A percentile compares a stretch with the other conserved stretches of the same genome.
Evolutionary conservation across 495 filamentous ascomycete species (phyloP).

Genomic region (Penicillium cinerascens): DNA sequence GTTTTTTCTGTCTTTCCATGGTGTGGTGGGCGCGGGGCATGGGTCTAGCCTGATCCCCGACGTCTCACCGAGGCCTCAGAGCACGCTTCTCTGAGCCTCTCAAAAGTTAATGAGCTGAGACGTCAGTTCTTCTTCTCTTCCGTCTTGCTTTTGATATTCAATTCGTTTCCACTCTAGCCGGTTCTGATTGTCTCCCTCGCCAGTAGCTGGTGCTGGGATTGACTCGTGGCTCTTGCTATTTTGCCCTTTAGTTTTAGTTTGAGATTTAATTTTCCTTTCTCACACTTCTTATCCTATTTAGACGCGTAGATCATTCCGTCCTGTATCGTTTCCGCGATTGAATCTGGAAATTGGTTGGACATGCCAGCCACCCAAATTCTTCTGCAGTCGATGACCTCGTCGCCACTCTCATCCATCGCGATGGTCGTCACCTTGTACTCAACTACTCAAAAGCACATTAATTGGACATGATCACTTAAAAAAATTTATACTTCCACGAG

Average conservation of each 20-base stretch:
- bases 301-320: background rate
- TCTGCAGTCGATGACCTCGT: no score
- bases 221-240: slow-evolving; percentile 50
- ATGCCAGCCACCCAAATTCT: no score
- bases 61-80: slow-evolving; percentile 28
- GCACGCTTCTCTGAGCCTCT: slow-evolving; percentile 12
- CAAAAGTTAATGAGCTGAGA: slow-evolving; percentile 22
- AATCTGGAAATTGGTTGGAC: no score
- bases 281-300: background rate
- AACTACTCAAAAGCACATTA: no score
- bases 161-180: slow-evolving; percentile 31
- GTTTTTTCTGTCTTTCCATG: slow-evolving; percentile 9
- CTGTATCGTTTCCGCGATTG: background rate
- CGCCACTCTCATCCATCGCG: no score
- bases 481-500: no score
- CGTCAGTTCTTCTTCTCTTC: slow-evolving; percentile 21
- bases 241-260: slow-evolving; percentile 8
- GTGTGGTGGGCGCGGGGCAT: slow-evolving; percentile 33
- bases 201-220: slow-evolving; percentile 30
- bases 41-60: slow-evolving; percentile 29
- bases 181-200: slow-evolving; percentile 54
- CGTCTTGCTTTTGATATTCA: slow-evolving; percentile 14
- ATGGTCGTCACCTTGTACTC: no score
- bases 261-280: slow-evolving; percentile 1
- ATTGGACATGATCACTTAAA: no score